Base-by-base conservation (phyloP, 352 stramenopile genomes). In the Phytophthora ohioensis region DNA sequence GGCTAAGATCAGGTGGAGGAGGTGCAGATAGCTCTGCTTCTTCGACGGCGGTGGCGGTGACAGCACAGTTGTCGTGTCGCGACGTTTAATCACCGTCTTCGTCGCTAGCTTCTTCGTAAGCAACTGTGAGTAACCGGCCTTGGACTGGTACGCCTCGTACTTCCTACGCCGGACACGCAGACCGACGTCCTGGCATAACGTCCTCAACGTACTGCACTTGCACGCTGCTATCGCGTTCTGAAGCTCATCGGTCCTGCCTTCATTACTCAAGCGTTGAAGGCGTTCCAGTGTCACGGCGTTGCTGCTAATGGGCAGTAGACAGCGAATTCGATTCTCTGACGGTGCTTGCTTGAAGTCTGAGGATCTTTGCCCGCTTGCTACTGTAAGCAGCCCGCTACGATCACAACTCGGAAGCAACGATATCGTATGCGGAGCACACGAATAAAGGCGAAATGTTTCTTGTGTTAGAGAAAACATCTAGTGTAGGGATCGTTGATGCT, bases 61-160 rank as follows among this genome's bases (percentile, higher is more conserved):
- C 12, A 53, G 30, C 27, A 11, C 35, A 9, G 39, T n/a, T 3
- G 9, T 46, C 13, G 21, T 27, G 31, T 17, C 46, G 45, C 27
- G 46, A 36, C 13, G 21, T 38, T 53, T 59, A 49, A 21, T 10
- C 31, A 21, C n/a, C 17, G 43, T 49, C 35, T 59, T 59, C 53
- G 34, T 12, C 17, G 4, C 13, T 38, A 63, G 42, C 15, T 53
- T 41, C 6, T 31, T 53, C 30, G 32, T 12, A 13, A 63, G 41
- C 15, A 63, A 17, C 41, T 53, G 30, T 5, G 31, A 27, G 42
- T 15, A 53, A 9, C 42, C 42, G 7, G 42, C 42, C n/a, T 63
- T 63, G 30, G 8, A 53, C 13, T 53, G 21, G 32, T 61, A 61
- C 27, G 41, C 54, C 55, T 53, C 15, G 42, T 53, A 54, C 55